These are phyloP conservation scores for Ajuga chamaepitys DNA, from an alignment of 257 asterid genomes.

Conservation along the genomic window DNA sequence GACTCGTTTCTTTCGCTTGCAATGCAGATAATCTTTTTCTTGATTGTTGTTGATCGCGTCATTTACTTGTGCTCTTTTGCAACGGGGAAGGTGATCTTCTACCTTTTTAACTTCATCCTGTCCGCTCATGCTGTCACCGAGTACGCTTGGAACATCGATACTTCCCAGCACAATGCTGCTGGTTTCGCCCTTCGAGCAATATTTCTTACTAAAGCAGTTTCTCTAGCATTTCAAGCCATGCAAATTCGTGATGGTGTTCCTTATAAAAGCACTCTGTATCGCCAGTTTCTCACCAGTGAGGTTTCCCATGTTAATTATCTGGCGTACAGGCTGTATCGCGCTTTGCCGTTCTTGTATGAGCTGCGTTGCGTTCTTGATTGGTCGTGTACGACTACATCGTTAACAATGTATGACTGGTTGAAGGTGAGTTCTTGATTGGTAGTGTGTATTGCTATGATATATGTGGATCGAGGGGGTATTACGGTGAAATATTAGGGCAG, in stretches of 20 bases:
- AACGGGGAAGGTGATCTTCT: conserved; percentile 83
- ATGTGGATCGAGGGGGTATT: no score
- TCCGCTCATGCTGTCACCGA: conserved; percentile 67
- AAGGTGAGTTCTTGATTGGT: conserved; percentile 86
- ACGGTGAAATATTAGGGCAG: no score
- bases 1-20: conserved; percentile 13
- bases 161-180: conserved; percentile 75
- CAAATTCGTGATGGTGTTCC: conserved; percentile 91
- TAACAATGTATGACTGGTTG: conserved; percentile 99
- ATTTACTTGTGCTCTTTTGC: conserved; percentile 92
- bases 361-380: conserved; percentile 95
- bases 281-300: conserved; percentile 92
- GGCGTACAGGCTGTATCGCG: conserved; percentile 91
- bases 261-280: conserved; percentile 86
- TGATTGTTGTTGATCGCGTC: conserved; percentile 91
- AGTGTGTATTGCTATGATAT: no score
- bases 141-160: conserved; percentile 86
- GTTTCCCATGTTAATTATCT: conserved; percentile 78
- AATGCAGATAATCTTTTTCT: conserved; percentile 84
- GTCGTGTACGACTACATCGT: conserved; percentile 93
- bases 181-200: conserved; percentile 88
- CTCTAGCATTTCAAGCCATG: conserved; percentile 88
- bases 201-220: conserved; percentile 82
- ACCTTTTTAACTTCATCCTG: conserved; percentile 77
- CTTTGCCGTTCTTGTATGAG: conserved; percentile 93